Base-by-base conservation (phyloP, 768 basidiomycete species). In the Boletus pseudopeckii region DNA sequence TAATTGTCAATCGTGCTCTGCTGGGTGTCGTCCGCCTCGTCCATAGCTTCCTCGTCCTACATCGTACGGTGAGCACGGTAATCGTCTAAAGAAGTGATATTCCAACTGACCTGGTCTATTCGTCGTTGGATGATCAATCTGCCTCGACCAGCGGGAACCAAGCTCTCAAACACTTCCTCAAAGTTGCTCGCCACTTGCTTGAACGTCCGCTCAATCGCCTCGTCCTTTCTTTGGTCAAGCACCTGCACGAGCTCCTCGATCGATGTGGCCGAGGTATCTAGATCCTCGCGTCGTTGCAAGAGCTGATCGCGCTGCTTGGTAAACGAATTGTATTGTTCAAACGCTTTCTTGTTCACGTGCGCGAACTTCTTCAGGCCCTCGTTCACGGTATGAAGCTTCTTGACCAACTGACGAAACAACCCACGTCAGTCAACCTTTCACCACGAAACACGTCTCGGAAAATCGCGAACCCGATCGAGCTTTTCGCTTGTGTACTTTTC, bases 281-380 rank as follows among this genome's bases (percentile, higher is more conserved):
- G 78, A 67, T 98, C 97, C 59, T 92, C 88, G 9, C 94, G 82
- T 5, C 97, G 87, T 55, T 86, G 79, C 40, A 90, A 70, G 4
- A 98, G 82, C 61, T 93, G 89, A 66, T 98, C 95, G 1, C 95
- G 88, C 69, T 98, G 96, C 67, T 96, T 98, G 8, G 95, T 97
- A 70, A 98, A 98, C 67, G 92, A 95, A 69, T 83, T 91, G 75
- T 97, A 98, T 69, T 98, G 96, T 69, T 99, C 97, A 66, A 96
- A 96, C 1, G 96, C 97, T 66, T 98, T 98, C 79, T 99, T 99
- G 78, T 99, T 99, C 57, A 98, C 96, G 66, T 98, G 94, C 0
- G 93, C 91, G 64, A 95, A 99, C 70, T 94, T 96, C 71, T 97
- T 96, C 62, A 99, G 75, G 26, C 84, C 82, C 65, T 98, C 95